Base-by-base conservation (phyloP, 768 basidiomycete genomes). In the Boletales sp. region DNA sequence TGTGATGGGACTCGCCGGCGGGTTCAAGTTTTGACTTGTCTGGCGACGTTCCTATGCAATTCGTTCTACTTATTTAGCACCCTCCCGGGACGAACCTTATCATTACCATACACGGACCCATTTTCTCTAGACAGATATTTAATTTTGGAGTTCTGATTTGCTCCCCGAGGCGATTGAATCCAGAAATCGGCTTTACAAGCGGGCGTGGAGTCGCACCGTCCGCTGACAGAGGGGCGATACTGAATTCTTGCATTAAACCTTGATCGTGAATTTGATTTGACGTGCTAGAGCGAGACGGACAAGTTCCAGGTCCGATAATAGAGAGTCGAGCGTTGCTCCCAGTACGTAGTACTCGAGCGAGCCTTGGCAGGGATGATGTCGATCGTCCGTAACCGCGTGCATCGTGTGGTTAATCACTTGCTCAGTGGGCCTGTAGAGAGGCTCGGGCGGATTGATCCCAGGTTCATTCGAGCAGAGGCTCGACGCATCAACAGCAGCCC, bases 1-100 rank as follows among this genome's bases (percentile, higher is more conserved):
- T 56, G 72, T 85, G 36, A 87, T 87, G 83, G 76, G 74, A 14
- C 74, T 84, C 15, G 73, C 84, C n/a, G 84, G 84, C 6, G 85
- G 84, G 8, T 85, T 76, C 63, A 85, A 83, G 65, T 66, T 81
- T 40, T 74, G 34, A 34, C 34, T 13, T 19, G 21, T 41, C 27
- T 8, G 40, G 40, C 11, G 12, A 30, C 19, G 17, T 42, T 27
- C 38, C 24, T 2, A 40, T 14, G 24, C 24, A 24, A 19, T n/a
- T 30, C 36, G 19, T 10, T 30, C 24, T n/a, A 27, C 24, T 34
- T 34, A 34, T 34, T 34, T 34, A 34, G 24, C 24, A 27, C 24
- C 5, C 24, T 7, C 24, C 24, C 5, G 24, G 3, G 24, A 7
- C 24, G 24, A 27, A 27, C 24, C 6, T 27, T 27, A 27, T 27